phyloP scores from a whole-genome alignment of 805 yeast species.

The Candida nanaspora region DNA sequence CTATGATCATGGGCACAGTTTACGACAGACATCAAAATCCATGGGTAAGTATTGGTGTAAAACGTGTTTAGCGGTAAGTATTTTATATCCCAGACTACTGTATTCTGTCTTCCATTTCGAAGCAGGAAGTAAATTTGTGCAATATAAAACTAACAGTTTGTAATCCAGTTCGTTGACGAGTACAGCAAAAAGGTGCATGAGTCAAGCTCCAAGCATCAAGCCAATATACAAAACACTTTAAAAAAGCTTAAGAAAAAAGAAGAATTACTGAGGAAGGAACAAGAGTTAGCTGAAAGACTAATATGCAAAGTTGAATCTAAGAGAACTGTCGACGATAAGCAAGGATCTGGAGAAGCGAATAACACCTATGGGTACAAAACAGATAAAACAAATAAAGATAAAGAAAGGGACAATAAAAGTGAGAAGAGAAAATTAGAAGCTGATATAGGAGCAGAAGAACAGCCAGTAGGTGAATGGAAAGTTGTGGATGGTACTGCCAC shows the following conservation, averaged over 20 bases:
- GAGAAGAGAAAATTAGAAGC: no score
- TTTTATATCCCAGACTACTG: no score
- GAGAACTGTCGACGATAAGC: not conserved
- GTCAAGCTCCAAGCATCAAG: conserved; percentile 24
- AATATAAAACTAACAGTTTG: conserved; percentile 3
- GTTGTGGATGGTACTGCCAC: not conserved
- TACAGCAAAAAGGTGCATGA: conserved; percentile 27
- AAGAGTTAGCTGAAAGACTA: conserved; percentile 11
- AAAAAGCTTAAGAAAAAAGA: conserved; percentile 20
- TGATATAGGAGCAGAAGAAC: not conserved
- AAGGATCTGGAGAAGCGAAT: no score
- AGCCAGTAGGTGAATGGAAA: not conserved
- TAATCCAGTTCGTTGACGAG: conserved; percentile 30
- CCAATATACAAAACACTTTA: conserved; percentile 14
- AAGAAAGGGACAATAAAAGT: not conserved
- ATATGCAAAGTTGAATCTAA: conserved; percentile 3
- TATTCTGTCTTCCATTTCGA: not conserved
- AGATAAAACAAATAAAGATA: conserved; percentile 1
- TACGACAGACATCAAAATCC: not conserved
- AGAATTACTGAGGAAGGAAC: conserved; percentile 9
- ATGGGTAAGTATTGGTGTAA: conserved; percentile 31
- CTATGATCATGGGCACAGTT: no score
- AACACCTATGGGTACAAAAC: conserved; percentile 2
- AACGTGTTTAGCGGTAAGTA: conserved; percentile 27
- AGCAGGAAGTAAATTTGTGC: no score